phyloP scores from a whole-genome alignment of 1,284 basidiomycete genomes.

The Stygiomarasmius scandens region DNA sequence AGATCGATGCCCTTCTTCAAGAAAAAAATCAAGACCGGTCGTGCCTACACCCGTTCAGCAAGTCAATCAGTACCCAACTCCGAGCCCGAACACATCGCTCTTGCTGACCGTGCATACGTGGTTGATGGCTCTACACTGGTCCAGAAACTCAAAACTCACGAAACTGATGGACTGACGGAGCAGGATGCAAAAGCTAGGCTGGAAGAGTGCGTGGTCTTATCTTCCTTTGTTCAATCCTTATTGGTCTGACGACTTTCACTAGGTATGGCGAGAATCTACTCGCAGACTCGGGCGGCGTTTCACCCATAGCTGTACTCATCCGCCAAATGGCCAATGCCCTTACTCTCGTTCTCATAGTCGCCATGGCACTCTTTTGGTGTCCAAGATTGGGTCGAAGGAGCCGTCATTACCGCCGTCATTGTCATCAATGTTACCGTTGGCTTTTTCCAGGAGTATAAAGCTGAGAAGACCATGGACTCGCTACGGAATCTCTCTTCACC shows the following conservation, averaged over 20 bases:
- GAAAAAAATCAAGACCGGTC: no score
- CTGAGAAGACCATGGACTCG: slow-evolving; percentile 62
- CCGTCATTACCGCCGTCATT: slow-evolving; percentile 66
- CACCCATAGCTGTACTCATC: slow-evolving; percentile 34
- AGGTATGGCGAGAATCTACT: slow-evolving; percentile 37
- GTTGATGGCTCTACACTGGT: slow-evolving; percentile 3
- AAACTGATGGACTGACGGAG: background rate
- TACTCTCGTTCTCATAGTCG: slow-evolving; percentile 50
- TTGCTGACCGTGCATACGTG: background rate
- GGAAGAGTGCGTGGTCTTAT: background rate
- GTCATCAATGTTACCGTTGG: slow-evolving; percentile 52
- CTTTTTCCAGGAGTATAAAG: slow-evolving; percentile 56
- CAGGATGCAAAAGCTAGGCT: slow-evolving; percentile 4
- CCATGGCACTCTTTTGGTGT: slow-evolving; percentile 66
- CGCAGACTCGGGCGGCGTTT: slow-evolving; percentile 35
- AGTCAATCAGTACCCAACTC: no score
- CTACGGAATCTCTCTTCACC: slow-evolving; percentile 60
- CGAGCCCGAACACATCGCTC: background rate
- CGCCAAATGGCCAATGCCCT: slow-evolving; percentile 42
- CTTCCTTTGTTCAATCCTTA: background rate
- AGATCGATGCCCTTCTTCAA: no score
- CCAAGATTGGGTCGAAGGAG: slow-evolving; percentile 65
- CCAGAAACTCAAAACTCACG: slow-evolving; percentile 3
- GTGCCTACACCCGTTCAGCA: no score
- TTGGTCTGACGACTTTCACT: background rate